phyloP scores from a whole-genome alignment of 352 stramenopile genomes.

The Blastocystis sp. region DNA sequence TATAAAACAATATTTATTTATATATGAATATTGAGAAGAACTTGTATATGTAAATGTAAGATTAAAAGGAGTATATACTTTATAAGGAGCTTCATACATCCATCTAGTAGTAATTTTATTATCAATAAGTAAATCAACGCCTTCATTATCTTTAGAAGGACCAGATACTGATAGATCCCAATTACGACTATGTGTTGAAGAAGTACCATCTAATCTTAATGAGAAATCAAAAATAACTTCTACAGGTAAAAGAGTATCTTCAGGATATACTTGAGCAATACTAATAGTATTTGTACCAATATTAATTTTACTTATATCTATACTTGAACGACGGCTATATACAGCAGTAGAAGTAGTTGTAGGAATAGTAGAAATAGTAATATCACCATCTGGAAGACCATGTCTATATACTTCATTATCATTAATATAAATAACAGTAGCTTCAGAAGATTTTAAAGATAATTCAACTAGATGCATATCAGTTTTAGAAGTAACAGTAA shows the following conservation, averaged over 20 bases:
- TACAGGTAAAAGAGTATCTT: not conserved
- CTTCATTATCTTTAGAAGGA: not conserved
- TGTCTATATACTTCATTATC: not conserved
- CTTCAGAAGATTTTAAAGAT: not conserved
- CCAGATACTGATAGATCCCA: not conserved
- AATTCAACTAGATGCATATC: not conserved
- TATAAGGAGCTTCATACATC: not conserved
- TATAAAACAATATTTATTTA: constrained; percentile 29
- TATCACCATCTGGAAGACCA: not conserved
- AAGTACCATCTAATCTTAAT: constrained; percentile 1
- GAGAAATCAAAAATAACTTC: not conserved
- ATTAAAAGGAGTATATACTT: not conserved
- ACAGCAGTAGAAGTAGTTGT: not conserved
- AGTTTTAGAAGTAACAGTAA: not conserved
- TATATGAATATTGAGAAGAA: constrained; percentile 18
- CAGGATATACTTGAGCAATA: not conserved
- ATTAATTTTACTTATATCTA: not conserved
- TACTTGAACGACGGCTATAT: not conserved
- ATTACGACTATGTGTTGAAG: not conserved
- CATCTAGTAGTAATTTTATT: not conserved
- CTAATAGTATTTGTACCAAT: not conserved
- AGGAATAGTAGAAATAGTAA: not conserved
- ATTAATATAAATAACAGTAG: not conserved
- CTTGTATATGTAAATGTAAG: constrained; percentile 20
- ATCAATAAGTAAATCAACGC: not conserved